Conservation (phyloP, 306 rosid species). For the Albizia julibrissin region DNA sequence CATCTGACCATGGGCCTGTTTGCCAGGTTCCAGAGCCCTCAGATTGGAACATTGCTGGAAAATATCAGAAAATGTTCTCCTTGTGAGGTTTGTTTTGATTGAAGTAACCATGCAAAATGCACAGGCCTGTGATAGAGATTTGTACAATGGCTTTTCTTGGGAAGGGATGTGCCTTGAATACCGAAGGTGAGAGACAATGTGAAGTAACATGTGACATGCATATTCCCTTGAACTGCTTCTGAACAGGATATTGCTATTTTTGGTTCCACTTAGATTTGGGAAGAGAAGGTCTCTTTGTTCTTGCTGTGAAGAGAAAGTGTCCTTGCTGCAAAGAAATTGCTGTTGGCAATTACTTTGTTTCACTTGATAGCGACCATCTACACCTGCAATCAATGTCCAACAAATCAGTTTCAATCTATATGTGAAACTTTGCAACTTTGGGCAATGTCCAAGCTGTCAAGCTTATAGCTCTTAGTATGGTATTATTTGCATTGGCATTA, state of each 20-base stretch:
- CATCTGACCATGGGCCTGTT: slow-evolving; percentile 79
- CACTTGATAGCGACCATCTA: too few species aligned
- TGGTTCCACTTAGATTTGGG: too few species aligned
- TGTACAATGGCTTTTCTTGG: slow-evolving; percentile 10
- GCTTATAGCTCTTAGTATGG: slow-evolving; percentile 4
- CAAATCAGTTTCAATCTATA: too few species aligned
- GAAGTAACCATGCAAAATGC: slow-evolving; percentile 40
- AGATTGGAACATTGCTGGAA: slow-evolving; percentile 72
- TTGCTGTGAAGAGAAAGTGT: too few species aligned
- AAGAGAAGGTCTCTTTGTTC: too few species aligned
- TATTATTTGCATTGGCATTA: slow-evolving; percentile 27
- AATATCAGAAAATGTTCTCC: slow-evolving; percentile 62
- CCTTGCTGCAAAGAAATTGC: too few species aligned
- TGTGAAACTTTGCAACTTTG: too few species aligned
- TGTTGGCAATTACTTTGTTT: too few species aligned
- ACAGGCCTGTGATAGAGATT: background rate
- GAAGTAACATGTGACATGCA: slow-evolving; percentile 28
- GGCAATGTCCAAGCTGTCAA: background rate
- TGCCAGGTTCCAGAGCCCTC: slow-evolving; percentile 56
- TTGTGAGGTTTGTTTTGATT: slow-evolving; percentile 42
- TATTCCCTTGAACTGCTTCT: background rate
- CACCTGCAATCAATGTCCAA: too few species aligned
- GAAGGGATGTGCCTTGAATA: slow-evolving; percentile 22
- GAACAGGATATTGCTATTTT: too few species aligned
- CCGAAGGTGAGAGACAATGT: slow-evolving; percentile 31